A percentile compares a stretch with the other conserved stretches of the same genome.
Conservation (phyloP, 768 basidiomycete species). For the Phlebiopsis flavidoalba region DNA sequence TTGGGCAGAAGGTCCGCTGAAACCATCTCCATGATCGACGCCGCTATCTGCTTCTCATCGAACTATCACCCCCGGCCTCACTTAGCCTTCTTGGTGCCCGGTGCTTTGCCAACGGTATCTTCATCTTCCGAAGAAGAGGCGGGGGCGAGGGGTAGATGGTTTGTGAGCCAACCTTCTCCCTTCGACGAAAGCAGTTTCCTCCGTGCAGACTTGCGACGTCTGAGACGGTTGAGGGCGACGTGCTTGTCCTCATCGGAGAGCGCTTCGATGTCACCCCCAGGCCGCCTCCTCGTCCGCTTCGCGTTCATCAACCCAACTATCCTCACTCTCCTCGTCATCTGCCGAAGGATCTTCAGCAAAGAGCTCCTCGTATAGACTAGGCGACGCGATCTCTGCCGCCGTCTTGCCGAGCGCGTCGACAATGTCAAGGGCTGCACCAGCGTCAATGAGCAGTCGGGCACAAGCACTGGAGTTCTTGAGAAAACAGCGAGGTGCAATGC, state of each 20-base stretch:
- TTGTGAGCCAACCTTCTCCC: constrained; percentile 1
- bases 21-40: constrained; percentile 64
- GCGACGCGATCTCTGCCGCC: constrained; percentile 52
- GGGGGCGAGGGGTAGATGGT: neutral
- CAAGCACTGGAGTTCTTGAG: constrained; percentile 60
- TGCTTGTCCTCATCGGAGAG: constrained; percentile 38
- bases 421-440: constrained; percentile 75
- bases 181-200: neutral
- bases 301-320: constrained; percentile 25
- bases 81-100: constrained; percentile 17
- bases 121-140: constrained; percentile 7
- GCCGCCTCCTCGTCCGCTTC: constrained; percentile 51
- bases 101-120: neutral
- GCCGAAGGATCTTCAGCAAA: constrained; percentile 11
- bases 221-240: neutral
- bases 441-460: constrained; percentile 61
- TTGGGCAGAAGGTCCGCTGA: constrained; percentile 64
- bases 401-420: constrained; percentile 71
- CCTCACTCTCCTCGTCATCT: constrained; percentile 13
- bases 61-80: constrained; percentile 20
- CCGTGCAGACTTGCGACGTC: constrained; percentile 3
- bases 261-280: constrained; percentile 67
- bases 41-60: constrained; percentile 29
- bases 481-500: constrained; percentile 84
- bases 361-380: constrained; percentile 40